Conservation (phyloP, 805 yeast genomes). For the Wickerhamomyces subpelliculosus region DNA sequence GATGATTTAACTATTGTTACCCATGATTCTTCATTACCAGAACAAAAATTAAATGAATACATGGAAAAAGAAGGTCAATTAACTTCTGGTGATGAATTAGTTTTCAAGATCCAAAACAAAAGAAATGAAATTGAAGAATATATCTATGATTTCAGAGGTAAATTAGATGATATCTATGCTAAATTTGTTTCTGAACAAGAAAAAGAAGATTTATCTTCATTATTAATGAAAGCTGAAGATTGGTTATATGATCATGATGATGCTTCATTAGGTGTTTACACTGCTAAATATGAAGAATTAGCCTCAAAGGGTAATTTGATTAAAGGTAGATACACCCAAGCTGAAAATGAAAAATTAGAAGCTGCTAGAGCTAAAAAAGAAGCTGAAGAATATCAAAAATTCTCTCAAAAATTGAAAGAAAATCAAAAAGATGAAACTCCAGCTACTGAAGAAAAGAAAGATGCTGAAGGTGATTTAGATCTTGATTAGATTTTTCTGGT, state of each 20-base stretch:
- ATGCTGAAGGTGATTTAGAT: slow-evolving; percentile 35
- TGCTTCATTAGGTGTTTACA: slow-evolving; percentile 90
- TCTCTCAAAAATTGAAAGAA: slow-evolving; percentile 26
- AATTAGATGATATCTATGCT: slow-evolving; percentile 86
- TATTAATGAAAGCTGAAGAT: slow-evolving; percentile 85
- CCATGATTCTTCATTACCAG: slow-evolving; percentile 56
- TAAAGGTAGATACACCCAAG: slow-evolving; percentile 89
- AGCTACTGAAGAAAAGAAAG: slow-evolving; percentile 14
- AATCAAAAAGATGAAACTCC: slow-evolving; percentile 17
- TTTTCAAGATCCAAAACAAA: slow-evolving; percentile 97
- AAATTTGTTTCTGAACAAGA: slow-evolving; percentile 87
- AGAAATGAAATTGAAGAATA: slow-evolving; percentile 98
- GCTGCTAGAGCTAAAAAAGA: slow-evolving; percentile 81
- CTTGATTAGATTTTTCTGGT: slow-evolving; percentile 26
- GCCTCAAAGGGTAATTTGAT: slow-evolving; percentile 92
- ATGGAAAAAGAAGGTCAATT: slow-evolving; percentile 82
- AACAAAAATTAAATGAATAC: slow-evolving; percentile 45
- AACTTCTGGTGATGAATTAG: slow-evolving; percentile 88
- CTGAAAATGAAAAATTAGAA: slow-evolving; percentile 93
- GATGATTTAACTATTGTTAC: slow-evolving; percentile 61
- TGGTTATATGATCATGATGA: slow-evolving; percentile 99
- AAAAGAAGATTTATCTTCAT: slow-evolving; percentile 66
- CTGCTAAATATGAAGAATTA: slow-evolving; percentile 96
- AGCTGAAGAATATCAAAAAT: slow-evolving; percentile 54
- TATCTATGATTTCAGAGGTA: slow-evolving; percentile 95